Evolutionary conservation across 148 eudicot species (phyloP).

Genomic region (Mesembryanthemum crystallinum): DNA sequence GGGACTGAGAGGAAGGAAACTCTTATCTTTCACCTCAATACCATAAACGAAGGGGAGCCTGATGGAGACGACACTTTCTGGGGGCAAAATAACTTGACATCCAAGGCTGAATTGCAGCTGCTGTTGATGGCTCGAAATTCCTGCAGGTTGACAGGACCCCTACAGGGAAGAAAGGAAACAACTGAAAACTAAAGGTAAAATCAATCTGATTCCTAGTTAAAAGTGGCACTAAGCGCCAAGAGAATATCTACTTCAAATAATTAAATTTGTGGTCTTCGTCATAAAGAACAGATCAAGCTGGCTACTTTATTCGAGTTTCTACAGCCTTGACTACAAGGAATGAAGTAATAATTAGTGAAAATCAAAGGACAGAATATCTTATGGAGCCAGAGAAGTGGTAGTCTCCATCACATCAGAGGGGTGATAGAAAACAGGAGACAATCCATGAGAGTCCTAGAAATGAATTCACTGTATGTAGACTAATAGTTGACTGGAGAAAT

Average conservation of each 20-base stretch:
- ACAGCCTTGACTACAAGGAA: not conserved
- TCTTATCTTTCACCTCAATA: constrained; percentile 55
- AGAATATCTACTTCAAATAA: constrained; percentile 4
- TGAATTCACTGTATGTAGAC: too few species aligned
- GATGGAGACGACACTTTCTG: constrained; percentile 89
- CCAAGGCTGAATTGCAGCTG: constrained; percentile 73
- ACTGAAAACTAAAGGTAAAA: constrained; percentile 4
- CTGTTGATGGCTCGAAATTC: constrained; percentile 44
- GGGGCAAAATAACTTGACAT: constrained; percentile 76
- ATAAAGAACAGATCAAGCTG: not conserved
- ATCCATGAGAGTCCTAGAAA: too few species aligned
- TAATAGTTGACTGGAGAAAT: too few species aligned
- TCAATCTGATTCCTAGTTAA: not conserved
- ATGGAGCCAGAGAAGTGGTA: not conserved
- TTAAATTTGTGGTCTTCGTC: not conserved
- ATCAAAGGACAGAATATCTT: not conserved
- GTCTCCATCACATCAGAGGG: too few species aligned
- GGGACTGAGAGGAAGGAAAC: constrained; percentile 58
- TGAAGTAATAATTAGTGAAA: not conserved
- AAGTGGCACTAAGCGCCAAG: not conserved
- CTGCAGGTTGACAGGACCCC: constrained; percentile 57
- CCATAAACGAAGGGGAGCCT: constrained; percentile 90
- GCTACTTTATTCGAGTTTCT: not conserved
- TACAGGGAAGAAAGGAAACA: constrained; percentile 30
- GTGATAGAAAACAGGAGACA: too few species aligned